A percentile compares a stretch with the other conserved stretches of the same genome.
Conservation (phyloP, 768 basidiomycete genomes). For the Hypsizygus marmoreus region DNA sequence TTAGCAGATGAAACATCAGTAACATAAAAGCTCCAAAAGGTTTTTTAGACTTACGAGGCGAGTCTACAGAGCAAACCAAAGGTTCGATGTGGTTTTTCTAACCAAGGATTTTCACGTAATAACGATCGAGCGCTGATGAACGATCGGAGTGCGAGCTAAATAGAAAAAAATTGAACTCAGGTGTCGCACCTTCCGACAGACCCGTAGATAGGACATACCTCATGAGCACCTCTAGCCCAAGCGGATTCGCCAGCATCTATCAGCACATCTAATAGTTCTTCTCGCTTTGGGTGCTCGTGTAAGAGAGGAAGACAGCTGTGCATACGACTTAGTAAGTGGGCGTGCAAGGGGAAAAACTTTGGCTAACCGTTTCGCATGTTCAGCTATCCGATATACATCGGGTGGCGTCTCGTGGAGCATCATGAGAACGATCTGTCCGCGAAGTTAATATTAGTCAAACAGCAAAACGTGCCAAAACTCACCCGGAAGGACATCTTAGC, state of each 20-base stretch:
- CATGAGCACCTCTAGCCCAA: slow-evolving; percentile 72
- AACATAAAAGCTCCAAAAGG: too few relatives aligned
- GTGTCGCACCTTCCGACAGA: background rate
- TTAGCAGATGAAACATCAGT: too few relatives aligned
- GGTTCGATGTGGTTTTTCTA: slow-evolving; percentile 45
- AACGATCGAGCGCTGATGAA: slow-evolving; percentile 61
- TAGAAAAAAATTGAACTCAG: background rate
- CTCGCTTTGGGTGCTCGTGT: slow-evolving; percentile 59
- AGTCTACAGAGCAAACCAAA: slow-evolving; percentile 57
- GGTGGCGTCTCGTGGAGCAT: slow-evolving; percentile 63
- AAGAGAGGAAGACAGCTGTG: slow-evolving; percentile 62
- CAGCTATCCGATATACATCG: slow-evolving; percentile 70
- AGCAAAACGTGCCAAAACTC: slow-evolving; percentile 13
- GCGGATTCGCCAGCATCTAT: slow-evolving; percentile 73
- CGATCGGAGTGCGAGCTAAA: slow-evolving; percentile 61
- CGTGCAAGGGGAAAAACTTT: background rate
- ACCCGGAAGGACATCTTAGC: slow-evolving; percentile 75
- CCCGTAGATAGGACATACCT: slow-evolving; percentile 45
- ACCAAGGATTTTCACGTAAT: slow-evolving; percentile 57
- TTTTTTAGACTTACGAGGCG: slow-evolving; percentile 51
- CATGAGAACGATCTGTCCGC: slow-evolving; percentile 63
- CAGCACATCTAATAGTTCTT: slow-evolving; percentile 59
- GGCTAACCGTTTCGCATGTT: slow-evolving; percentile 62
- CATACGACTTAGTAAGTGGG: background rate
- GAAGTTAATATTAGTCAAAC: slow-evolving; percentile 5